Conservation (phyloP, 208 protist species). For the Crithidia expoeki region DNA sequence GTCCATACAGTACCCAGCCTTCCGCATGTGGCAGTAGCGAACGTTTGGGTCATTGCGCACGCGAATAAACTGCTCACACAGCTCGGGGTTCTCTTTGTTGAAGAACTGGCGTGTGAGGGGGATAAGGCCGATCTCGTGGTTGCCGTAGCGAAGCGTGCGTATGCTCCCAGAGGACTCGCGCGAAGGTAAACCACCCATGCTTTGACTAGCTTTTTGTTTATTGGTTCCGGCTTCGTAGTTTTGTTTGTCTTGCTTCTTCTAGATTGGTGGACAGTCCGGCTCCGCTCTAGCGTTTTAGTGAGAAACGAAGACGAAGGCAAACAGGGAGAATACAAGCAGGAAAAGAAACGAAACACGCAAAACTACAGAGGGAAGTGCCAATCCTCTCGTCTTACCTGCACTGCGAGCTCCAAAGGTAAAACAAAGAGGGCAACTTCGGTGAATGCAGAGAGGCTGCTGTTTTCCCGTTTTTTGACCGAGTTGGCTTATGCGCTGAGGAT, state of each 20-base stretch:
- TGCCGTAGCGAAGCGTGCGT: constrained; percentile 73
- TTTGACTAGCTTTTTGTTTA: not conserved
- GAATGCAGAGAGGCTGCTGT: too few species aligned
- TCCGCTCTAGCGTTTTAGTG: too few species aligned
- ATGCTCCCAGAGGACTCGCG: constrained; percentile 50
- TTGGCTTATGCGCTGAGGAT: too few species aligned
- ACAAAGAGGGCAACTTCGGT: too few species aligned
- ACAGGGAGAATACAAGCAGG: constrained; percentile 11
- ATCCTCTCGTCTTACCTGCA: too few species aligned
- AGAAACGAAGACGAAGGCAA: too few species aligned
- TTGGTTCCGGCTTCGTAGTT: not conserved
- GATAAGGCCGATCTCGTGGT: constrained; percentile 73
- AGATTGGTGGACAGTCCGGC: too few species aligned
- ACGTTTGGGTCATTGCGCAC: constrained; percentile 77
- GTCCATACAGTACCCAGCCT: constrained; percentile 42
- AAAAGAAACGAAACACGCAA: constrained; percentile 1
- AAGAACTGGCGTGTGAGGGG: constrained; percentile 61
- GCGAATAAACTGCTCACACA: constrained; percentile 65
- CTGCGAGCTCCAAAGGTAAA: too few species aligned
- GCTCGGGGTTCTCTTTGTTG: constrained; percentile 33
- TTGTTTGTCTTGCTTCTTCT: not conserved
- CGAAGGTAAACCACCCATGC: constrained; percentile 63
- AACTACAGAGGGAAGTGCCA: too few species aligned
- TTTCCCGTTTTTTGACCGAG: too few species aligned
- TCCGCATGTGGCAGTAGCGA: constrained; percentile 66